Evolutionary conservation across 2,329 filamentous ascomycete species (phyloP), one percentile per base, ranked within the genome.

Genomic region (Ophiosphaerella herpotricha): DNA sequence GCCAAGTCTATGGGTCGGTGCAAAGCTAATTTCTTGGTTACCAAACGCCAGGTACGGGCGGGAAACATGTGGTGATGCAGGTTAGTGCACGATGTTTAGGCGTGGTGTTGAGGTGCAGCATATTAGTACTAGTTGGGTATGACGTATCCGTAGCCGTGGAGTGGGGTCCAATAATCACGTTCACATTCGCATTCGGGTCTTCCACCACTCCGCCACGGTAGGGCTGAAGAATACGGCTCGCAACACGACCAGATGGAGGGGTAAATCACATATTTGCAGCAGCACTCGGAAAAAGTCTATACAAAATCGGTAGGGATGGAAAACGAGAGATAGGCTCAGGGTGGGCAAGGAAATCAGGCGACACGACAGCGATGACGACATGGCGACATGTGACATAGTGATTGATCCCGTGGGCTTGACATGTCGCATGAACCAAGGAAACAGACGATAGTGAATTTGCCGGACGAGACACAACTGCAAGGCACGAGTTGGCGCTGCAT

Each of bases 201-300:
- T 31, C 23, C 36, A 32, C 40, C 45, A 41, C 43, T 41, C 26
- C 26, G 6, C 26, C 11, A 29, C 11, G 7, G 41, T 54, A 58
- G 50, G 55, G 55, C 55, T 58, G 55, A 56, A 44, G 50, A 56
- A 51, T 36, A 47, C 45, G 55, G 42, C 24, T 56, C 43, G 47
- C 32, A 35, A 44, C 39, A 50, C 31, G 34, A 39, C 34, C 18
- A 33, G 29, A 34, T 14, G 23, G 44, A 33, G 37, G 33, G 26
- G 33, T 31, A 46, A 31, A 43, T 45, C 16, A 50, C 39, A 34
- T 34, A 33, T 43, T 49, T 49, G 31, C 13, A 29, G 18, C 13
- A 48, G 38, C 38, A 38, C 39, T 48, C 34, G 46, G 18, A 33
- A 33, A 24, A 18, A 32, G 36, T 52, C 42, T 46, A 47, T 50